Evolutionary conservation across 106 monocot species (phyloP).

Genomic region (Platanthera zijinensis): DNA sequence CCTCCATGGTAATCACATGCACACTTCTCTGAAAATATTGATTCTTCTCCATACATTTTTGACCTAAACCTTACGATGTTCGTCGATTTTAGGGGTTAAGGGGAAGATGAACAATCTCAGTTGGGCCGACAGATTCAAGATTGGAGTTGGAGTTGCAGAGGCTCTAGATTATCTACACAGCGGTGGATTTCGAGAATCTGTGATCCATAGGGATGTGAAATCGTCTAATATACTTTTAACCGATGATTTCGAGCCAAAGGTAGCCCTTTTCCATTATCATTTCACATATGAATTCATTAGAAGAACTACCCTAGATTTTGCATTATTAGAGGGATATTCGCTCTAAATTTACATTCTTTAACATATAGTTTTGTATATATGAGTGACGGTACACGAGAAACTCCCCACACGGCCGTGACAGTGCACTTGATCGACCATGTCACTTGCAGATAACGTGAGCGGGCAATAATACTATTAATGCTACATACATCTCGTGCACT

Average conservation of each 20-base stretch:
- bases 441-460: too few species aligned
- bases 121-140: constrained; percentile 59
- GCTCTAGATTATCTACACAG: constrained; percentile 65
- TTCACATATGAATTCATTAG: too few species aligned
- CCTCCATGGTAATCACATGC: constrained; percentile 35
- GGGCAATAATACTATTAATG: too few species aligned
- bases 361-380: too few species aligned
- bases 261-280: neutral
- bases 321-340: too few species aligned
- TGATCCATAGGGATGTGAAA: constrained; percentile 85
- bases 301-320: too few species aligned
- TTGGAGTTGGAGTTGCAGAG: constrained; percentile 53
- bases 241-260: constrained; percentile 59
- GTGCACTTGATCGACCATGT: too few species aligned
- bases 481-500: too few species aligned
- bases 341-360: too few species aligned
- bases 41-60: neutral
- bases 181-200: constrained; percentile 23
- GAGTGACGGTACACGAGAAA: too few species aligned
- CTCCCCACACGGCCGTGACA: too few species aligned
- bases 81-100: neutral
- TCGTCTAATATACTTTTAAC: constrained; percentile 86
- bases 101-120: constrained; percentile 22
- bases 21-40: neutral
- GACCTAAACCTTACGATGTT: neutral